These are phyloP conservation scores for Claviceps sp. DNA, from an alignment of 2,329 filamentous ascomycete genomes.

Conservation along the genomic window DNA sequence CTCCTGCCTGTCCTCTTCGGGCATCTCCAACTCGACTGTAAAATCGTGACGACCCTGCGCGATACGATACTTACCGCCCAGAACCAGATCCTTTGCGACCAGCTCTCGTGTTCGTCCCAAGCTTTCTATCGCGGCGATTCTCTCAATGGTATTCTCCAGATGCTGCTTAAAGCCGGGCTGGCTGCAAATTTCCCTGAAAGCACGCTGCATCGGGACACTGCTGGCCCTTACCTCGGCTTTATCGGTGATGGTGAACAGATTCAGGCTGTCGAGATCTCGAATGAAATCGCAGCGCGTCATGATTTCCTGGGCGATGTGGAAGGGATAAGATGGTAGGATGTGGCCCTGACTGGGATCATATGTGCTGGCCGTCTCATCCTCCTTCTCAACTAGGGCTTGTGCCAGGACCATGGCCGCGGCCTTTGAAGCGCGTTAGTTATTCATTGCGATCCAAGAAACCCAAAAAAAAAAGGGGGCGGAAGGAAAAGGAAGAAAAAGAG, in stretches of 20 bases:
- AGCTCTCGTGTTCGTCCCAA: conserved; percentile 87
- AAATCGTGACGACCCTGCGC: conserved; percentile 25
- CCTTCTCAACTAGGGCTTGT: conserved; percentile 75
- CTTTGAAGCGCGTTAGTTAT: conserved; percentile 22
- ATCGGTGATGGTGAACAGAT: conserved; percentile 89
- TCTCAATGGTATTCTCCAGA: conserved; percentile 66
- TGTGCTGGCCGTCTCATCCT: conserved; percentile 49
- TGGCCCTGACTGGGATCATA: conserved; percentile 59
- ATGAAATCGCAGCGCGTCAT: conserved; percentile 97
- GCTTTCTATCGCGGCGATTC: conserved; percentile 87
- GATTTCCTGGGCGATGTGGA: conserved; percentile 75
- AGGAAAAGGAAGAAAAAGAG: not conserved
- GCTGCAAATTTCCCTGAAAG: conserved; percentile 72
- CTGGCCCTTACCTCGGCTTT: conserved; percentile 79
- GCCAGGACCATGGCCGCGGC: conserved; percentile 90
- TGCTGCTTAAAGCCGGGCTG: conserved; percentile 68
- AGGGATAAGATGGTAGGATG: conserved; percentile 63
- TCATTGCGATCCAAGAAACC: not conserved
- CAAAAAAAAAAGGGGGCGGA: not conserved
- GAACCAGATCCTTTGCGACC: conserved; percentile 86
- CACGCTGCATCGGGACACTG: conserved; percentile 89
- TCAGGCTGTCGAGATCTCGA: conserved; percentile 79
- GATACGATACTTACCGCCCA: conserved; percentile 68
- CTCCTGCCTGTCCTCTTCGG: conserved; percentile 18
- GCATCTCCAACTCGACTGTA: conserved; percentile 29